phyloP scores from a whole-genome alignment of 1,139 yeast genomes.

The Taphrina communis region DNA sequence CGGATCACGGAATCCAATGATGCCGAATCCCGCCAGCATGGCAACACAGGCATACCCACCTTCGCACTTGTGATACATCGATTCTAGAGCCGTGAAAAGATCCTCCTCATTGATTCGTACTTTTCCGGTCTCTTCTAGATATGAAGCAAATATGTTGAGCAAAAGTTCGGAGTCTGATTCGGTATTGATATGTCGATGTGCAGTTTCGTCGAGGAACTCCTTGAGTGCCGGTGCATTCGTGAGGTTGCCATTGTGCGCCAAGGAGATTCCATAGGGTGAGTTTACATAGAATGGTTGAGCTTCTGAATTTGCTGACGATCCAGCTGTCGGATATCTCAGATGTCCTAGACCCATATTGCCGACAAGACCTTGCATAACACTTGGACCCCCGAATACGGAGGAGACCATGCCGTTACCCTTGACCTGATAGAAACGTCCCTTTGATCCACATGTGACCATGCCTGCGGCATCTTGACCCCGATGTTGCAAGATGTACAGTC shows the following conservation, averaged over 20 bases:
- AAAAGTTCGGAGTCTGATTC: constrained; percentile 93
- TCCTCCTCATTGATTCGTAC: constrained; percentile 91
- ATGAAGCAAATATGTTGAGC: constrained; percentile 87
- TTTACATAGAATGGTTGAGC: constrained; percentile 99
- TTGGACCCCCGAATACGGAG: constrained; percentile 86
- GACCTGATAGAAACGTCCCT: constrained; percentile 94
- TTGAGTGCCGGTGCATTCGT: constrained; percentile 82
- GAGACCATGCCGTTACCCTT: constrained; percentile 99
- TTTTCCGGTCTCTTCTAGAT: constrained; percentile 88
- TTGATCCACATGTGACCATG: constrained; percentile 90
- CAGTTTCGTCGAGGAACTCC: constrained; percentile 84
- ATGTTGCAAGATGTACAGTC: constrained; percentile 91
- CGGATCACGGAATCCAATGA: constrained; percentile 96
- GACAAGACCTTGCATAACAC: constrained; percentile 71
- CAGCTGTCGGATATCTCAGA: constrained; percentile 96
- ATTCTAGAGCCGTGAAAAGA: constrained; percentile 81
- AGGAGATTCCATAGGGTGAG: constrained; percentile 89
- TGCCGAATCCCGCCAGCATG: constrained; percentile 93
- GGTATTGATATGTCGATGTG: constrained; percentile 95
- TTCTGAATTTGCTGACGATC: constrained; percentile 94
- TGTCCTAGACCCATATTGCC: constrained; percentile 98
- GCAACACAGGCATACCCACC: constrained; percentile 97
- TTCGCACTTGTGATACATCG: constrained; percentile 77
- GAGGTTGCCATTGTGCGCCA: constrained; percentile 93
- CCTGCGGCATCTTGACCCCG: constrained; percentile 99